phyloP scores from a whole-genome alignment of 176 grass and related monocot species.

The Musa beccarii region DNA sequence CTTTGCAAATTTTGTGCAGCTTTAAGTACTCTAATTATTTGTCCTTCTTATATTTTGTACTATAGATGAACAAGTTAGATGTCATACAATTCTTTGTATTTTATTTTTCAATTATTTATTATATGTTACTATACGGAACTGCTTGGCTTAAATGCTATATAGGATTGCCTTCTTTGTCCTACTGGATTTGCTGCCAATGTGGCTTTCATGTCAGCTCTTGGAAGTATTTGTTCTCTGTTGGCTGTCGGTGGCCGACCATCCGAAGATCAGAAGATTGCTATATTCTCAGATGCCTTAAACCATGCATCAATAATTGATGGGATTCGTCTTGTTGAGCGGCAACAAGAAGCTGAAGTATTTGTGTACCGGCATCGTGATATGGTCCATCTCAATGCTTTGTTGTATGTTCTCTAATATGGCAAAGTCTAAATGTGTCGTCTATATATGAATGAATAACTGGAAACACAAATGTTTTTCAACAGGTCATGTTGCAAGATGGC shows the following conservation, averaged over 20 bases:
- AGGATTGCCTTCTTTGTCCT: slow-evolving; percentile 86
- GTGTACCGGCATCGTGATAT: slow-evolving; percentile 82
- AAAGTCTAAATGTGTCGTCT: background rate
- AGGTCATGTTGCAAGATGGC: slow-evolving; percentile 57
- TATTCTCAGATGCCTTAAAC: slow-evolving; percentile 87
- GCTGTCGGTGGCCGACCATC: slow-evolving; percentile 35
- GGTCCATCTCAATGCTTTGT: slow-evolving; percentile 58
- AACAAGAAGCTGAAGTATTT: slow-evolving; percentile 52
- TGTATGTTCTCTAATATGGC: slow-evolving; percentile 41
- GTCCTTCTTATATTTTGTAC: no score
- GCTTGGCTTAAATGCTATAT: slow-evolving; percentile 7
- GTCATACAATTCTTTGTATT: background rate
- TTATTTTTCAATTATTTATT: slow-evolving; percentile 1
- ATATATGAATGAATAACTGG: background rate
- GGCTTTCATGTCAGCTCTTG: slow-evolving; percentile 65
- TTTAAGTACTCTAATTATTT: no score
- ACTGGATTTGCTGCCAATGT: slow-evolving; percentile 87
- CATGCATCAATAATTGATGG: slow-evolving; percentile 97
- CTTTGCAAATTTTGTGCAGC: no score
- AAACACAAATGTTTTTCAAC: background rate
- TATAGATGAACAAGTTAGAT: no score
- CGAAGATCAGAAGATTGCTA: slow-evolving; percentile 38
- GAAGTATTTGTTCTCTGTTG: slow-evolving; percentile 55
- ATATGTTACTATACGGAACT: background rate
- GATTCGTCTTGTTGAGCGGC: slow-evolving; percentile 53